Base-by-base conservation (phyloP, 2,329 filamentous ascomycete genomes). In the Chrysoporthe puriensis region DNA sequence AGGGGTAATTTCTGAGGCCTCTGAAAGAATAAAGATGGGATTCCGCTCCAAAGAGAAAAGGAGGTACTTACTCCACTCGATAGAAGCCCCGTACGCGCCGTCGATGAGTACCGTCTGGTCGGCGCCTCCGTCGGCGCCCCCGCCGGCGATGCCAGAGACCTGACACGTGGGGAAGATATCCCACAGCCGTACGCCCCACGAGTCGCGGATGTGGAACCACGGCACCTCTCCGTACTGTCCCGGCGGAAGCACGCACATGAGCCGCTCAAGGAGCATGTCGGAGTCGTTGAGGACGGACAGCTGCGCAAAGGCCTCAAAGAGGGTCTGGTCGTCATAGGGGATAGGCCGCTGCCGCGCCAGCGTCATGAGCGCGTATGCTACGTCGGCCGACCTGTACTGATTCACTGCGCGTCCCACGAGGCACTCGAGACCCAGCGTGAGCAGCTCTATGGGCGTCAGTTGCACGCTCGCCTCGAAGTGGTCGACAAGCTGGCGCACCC, bases 311-410 rank as follows among this genome's bases (percentile, higher is more conserved):
- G 82, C 82, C 69, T 83, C 79, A 66, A 85, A 84, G 0, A 75
- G 78, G 3, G 78, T 75, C 67, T 84, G 82, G 0, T 71, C 74
- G 1, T 72, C 72, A 57, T 79, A 73, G 4, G 83, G 76, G 18
- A 71, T 71, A 0, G 81, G 82, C 8, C 82, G 72, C 13, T 78
- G 75, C 7, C 80, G 75, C 2, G 80, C 70, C 11, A 84, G 75
- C 2, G 82, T 82, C 81, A 83, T 84, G 36, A 84, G 71, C 0
- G 80, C 81, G 58, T 84, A 84, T 8, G 78, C 76, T 9, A 80
- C 73, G 64, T 84, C 82, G 1, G 80, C 81, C 0, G 70, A 70
- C 13, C 76, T 75, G 64, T 79, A 78, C 60, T 78, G 71, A 1
- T 73, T 73, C 0, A 79, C 82, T 2, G 76, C 66, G 11, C 81